A percentile compares a stretch with the other conserved stretches of the same genome.
Evolutionary conservation across 1,284 basidiomycete genomes (phyloP).

Genomic region (Leccinum pseudoinsigne): DNA sequence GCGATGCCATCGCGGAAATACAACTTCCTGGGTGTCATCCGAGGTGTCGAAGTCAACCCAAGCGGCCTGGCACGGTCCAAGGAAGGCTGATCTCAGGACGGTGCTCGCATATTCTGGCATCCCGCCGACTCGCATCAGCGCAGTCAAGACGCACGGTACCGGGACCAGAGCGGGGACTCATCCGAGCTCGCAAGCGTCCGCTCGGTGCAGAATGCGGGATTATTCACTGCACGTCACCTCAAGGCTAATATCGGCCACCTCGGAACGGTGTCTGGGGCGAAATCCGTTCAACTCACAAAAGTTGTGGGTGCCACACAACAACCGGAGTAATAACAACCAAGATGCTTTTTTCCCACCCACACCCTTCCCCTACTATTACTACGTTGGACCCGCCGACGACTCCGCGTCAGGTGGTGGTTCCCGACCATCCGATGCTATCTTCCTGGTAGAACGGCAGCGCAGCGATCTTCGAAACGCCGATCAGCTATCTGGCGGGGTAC

Average conservation of each 20-base stretch:
- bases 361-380: not conserved
- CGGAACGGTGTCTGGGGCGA: conserved; percentile 69
- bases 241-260: conserved; percentile 75
- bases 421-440: conserved; percentile 42
- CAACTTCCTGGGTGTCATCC: conserved; percentile 64
- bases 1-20: conserved; percentile 65
- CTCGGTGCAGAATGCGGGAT: conserved; percentile 40
- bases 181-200: conserved; percentile 64
- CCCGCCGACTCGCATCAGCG: conserved; percentile 47
- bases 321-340: conserved; percentile 16
- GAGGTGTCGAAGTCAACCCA: conserved; percentile 69
- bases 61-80: conserved; percentile 53
- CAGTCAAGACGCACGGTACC: conserved; percentile 76
- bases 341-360: not conserved
- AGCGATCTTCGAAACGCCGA: conserved; percentile 55
- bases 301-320: conserved; percentile 57
- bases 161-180: conserved; percentile 68
- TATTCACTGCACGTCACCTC: conserved; percentile 63
- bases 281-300: conserved; percentile 40
- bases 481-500: conserved; percentile 42
- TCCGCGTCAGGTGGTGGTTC: not conserved
- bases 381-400: not conserved
- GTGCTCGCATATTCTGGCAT: conserved; percentile 50
- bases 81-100: conserved; percentile 51
- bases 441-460: conserved; percentile 45